These are phyloP conservation scores for Coemansia erecta DNA, from an alignment of 192 early-diverging fungal genomes.

Conservation along the genomic window DNA sequence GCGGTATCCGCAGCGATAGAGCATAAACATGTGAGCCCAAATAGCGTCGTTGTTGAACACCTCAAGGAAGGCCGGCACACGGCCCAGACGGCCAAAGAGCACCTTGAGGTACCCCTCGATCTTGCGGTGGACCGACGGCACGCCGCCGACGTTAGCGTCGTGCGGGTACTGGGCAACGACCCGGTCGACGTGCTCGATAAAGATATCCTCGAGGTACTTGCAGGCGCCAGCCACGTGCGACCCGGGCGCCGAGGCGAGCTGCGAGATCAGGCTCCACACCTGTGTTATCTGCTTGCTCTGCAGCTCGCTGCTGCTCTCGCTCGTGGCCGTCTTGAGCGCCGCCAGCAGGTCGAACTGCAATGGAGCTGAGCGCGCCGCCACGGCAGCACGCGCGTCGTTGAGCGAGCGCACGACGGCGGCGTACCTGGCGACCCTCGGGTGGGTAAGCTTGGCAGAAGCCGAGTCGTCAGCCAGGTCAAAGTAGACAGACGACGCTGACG, in stretches of 20 bases:
- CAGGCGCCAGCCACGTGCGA: constrained; percentile 25
- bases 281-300: constrained; percentile 49
- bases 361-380: not conserved
- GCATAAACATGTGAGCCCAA: constrained; percentile 85
- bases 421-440: constrained; percentile 43
- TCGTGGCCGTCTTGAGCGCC: constrained; percentile 32
- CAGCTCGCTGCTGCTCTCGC: constrained; percentile 38
- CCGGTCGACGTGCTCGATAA: constrained; percentile 52
- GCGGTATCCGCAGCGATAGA: constrained; percentile 73
- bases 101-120: constrained; percentile 73
- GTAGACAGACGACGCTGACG: not conserved
- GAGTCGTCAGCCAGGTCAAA: constrained; percentile 13
- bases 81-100: constrained; percentile 60
- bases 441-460: constrained; percentile 5
- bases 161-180: constrained; percentile 59
- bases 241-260: constrained; percentile 1
- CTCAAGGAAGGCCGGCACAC: constrained; percentile 43
- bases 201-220: constrained; percentile 55
- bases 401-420: constrained; percentile 31
- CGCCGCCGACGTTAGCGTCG: constrained; percentile 74
- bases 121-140: constrained; percentile 69
- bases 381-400: constrained; percentile 32
- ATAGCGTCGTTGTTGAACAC: constrained; percentile 61
- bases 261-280: constrained; percentile 32
- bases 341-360: constrained; percentile 27